These are phyloP conservation scores for Cryptococcus floricola DNA, from an alignment of 1,284 basidiomycete species.

Conservation along the genomic window DNA sequence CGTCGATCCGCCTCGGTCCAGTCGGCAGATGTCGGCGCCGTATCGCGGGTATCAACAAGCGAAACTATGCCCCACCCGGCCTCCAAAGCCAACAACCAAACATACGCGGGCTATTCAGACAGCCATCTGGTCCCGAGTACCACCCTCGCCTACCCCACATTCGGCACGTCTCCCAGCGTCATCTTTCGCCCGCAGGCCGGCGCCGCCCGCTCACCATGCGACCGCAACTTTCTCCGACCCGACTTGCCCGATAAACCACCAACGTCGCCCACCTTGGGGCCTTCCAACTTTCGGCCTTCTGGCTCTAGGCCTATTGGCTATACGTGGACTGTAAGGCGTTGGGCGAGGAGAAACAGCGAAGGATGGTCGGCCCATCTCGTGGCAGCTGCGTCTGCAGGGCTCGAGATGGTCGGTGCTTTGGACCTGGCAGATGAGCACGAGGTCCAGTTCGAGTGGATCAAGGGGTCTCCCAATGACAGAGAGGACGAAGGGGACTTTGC, in stretches of 20 bases:
- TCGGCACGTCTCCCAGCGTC: conserved; percentile 41
- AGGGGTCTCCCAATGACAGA: conserved; percentile 21
- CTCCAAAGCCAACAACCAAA: not conserved
- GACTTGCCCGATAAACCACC: conserved; percentile 30
- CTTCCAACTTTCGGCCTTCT: conserved; percentile 15
- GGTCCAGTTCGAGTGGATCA: conserved; percentile 49
- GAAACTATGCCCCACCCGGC: not conserved
- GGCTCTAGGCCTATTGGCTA: conserved; percentile 54
- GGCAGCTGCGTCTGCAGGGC: conserved; percentile 38
- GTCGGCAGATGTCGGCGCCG: not conserved
- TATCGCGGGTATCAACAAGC: not conserved
- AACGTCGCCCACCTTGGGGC: conserved; percentile 41
- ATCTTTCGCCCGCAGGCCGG: conserved; percentile 19
- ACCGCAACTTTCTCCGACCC: conserved; percentile 1
- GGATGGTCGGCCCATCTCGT: conserved; percentile 41
- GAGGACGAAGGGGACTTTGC: conserved; percentile 4
- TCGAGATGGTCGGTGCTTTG: conserved; percentile 29
- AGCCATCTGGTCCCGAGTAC: not conserved
- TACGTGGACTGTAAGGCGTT: conserved; percentile 73
- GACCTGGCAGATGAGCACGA: conserved; percentile 33
- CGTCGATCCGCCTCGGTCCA: conserved; percentile 13
- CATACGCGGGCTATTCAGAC: not conserved
- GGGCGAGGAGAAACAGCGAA: conserved; percentile 61
- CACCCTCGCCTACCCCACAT: conserved; percentile 34
- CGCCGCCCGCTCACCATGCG: conserved; percentile 28